phyloP scores from a whole-genome alignment of 108 stramenopile genomes.

The Schizochytrium sp. region DNA sequence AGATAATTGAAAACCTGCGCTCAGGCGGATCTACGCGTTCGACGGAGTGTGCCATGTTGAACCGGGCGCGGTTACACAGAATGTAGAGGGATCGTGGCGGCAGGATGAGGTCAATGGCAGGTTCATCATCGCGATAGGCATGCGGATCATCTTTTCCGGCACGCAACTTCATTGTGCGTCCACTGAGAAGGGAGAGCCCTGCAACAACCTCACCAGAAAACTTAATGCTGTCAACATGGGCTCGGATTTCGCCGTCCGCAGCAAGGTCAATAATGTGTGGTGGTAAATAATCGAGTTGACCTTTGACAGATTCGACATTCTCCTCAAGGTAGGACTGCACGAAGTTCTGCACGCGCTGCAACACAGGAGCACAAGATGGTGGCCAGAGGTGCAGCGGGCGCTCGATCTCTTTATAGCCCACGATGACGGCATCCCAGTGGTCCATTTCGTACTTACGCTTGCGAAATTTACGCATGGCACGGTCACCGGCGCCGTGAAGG shows the following conservation, averaged over 20 bases:
- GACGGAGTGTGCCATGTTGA: constrained; percentile 33
- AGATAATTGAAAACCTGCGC: constrained; percentile 54
- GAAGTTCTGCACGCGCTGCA: constrained; percentile 73
- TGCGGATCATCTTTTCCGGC: constrained; percentile 6
- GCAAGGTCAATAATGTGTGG: constrained; percentile 88
- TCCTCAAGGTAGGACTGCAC: constrained; percentile 73
- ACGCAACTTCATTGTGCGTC: background rate
- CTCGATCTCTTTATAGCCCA: constrained; percentile 85
- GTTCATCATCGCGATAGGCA: background rate
- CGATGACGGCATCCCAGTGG: constrained; percentile 92
- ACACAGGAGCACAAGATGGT: constrained; percentile 66
- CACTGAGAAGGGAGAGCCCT: constrained; percentile 81
- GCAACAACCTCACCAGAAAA: constrained; percentile 89
- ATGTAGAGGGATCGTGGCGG: constrained; percentile 47
- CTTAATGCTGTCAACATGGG: constrained; percentile 89
- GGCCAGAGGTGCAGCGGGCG: constrained; percentile 62
- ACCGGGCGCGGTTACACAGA: constrained; percentile 1
- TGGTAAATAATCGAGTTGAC: constrained; percentile 69
- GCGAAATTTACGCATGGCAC: constrained; percentile 30
- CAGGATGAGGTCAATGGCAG: constrained; percentile 13
- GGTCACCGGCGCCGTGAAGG: constrained; percentile 14
- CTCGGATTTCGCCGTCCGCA: constrained; percentile 80
- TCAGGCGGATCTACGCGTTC: constrained; percentile 34
- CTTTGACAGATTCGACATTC: constrained; percentile 53
- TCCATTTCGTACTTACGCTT: constrained; percentile 77